Base-by-base conservation (phyloP, 305 asterid species). In the Lippia alba region DNA sequence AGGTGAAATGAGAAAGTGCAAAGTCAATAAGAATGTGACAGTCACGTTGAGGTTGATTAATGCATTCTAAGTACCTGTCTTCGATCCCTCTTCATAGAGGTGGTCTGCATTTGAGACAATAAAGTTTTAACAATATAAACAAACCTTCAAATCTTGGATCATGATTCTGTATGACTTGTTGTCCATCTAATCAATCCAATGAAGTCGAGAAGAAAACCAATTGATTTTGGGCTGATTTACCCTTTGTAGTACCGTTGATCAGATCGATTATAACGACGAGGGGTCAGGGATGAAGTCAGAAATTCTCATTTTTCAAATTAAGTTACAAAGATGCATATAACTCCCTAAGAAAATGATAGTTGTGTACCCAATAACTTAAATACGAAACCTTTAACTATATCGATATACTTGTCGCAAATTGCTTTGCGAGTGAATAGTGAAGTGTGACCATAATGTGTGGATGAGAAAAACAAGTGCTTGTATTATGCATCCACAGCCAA, bases 401-500 rank as follows among this genome's bases (percentile, higher is more conserved):
- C 32, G 41, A 39, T 14, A 49, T 32, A 41, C 18, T 56, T 63
- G 66, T 56, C 60, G 44, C 34, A 19, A 34, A 48, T 12, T 57
- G 48, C 24, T 53, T 46, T 20, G 57, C 54, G 36, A n/a, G 71
- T 72, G 64, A 24, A 20, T 69, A 57, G 61, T 18, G 71, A 48
- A 56, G 20, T 72, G 46, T 65, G 67, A 69, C 39, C 66, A 69
- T 45, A 71, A 40, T 66, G 50, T 63, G 82, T 85, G 86, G 85
- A 66, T 61, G 84, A 64, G 73, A 73, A 46, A 41, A 63, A 0
- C 59, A 19, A 40, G 75, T 59, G 79, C 12, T 57, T 15, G 54
- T 58, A 65, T 24, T 24, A 24, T 24, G 10, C 74, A 81, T 74
- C 64, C 78, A 64, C 85, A 80, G 60, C 80, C 80, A 75, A 71